phyloP scores from a whole-genome alignment of 345 rosid genomes.

The Microcos paniculata region DNA sequence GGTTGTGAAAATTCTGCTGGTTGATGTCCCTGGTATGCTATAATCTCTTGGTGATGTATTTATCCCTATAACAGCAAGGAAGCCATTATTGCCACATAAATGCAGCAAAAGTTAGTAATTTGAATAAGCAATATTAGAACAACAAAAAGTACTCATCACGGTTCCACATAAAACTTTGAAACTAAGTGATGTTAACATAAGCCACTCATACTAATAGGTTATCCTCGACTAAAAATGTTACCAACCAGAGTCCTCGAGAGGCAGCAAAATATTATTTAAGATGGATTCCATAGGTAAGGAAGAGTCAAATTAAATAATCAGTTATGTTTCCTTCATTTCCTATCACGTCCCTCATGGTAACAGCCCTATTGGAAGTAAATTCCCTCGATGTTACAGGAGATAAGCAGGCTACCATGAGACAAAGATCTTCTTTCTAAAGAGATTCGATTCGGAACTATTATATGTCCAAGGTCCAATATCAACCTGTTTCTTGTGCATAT shows the following conservation, averaged over 20 bases:
- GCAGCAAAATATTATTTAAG: not conserved
- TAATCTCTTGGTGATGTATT: slow-evolving; percentile 75
- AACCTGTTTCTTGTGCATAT: not conserved
- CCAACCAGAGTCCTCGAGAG: not conserved
- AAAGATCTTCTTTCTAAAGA: too few relatives aligned
- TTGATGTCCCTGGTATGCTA: slow-evolving; percentile 51
- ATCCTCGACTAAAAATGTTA: not conserved
- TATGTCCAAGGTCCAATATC: not conserved
- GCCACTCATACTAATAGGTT: not conserved
- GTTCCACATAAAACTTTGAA: not conserved
- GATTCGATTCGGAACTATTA: too few relatives aligned
- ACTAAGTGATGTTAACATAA: not conserved
- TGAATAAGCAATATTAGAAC: not conserved
- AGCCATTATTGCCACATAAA: not conserved
- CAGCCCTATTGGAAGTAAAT: not conserved
- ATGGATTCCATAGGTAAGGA: not conserved
- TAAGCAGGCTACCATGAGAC: too few relatives aligned
- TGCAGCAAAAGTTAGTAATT: not conserved
- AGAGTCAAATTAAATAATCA: not conserved
- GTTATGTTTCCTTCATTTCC: not conserved
- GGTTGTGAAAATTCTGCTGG: slow-evolving; percentile 52
- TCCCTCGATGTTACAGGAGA: not conserved
- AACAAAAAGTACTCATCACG: not conserved
- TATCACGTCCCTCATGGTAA: not conserved
- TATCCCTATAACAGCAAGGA: slow-evolving; percentile 40